phyloP scores from a whole-genome alignment of 768 basidiomycete genomes.

The Tricholoma hemisulphureum region DNA sequence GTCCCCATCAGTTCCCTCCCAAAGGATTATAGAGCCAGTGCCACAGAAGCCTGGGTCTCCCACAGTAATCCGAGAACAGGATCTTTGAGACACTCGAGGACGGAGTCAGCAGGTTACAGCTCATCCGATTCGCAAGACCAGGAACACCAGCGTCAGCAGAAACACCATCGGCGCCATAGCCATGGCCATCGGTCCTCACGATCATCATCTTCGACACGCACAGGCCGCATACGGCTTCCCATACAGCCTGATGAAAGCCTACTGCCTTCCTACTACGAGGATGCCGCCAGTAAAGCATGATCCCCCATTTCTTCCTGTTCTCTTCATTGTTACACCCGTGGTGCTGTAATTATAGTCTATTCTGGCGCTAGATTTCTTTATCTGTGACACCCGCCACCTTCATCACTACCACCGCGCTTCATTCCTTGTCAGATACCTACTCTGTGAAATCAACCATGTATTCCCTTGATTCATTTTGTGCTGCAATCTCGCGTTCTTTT shows the following conservation, averaged over 20 bases:
- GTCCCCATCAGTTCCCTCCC: conserved; percentile 58
- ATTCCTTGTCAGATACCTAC: not conserved
- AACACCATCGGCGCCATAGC: conserved; percentile 32
- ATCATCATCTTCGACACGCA: conserved; percentile 24
- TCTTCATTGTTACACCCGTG: not conserved
- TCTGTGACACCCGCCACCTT: not conserved
- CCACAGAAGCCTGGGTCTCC: conserved; percentile 70
- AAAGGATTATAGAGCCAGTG: conserved; percentile 46
- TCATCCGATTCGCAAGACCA: conserved; percentile 16
- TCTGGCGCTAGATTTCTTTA: not conserved
- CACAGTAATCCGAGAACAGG: conserved; percentile 22
- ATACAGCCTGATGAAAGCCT: conserved; percentile 46
- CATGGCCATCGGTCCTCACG: conserved; percentile 24
- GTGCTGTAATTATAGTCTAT: conserved; percentile 1
- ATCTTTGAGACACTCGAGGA: conserved; percentile 11
- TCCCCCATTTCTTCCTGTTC: not conserved
- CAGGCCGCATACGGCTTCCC: conserved; percentile 45
- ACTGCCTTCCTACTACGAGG: conserved; percentile 30
- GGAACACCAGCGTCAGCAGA: conserved; percentile 26
- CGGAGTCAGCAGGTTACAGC: conserved; percentile 13
- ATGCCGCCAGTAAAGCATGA: conserved; percentile 19
- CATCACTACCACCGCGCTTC: not conserved
- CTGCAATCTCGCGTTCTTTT: not conserved
- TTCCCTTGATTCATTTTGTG: not conserved
- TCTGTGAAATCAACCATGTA: not conserved